Conservation (phyloP, 371 early-diverging fungal genomes). For the Mortierella sp. region DNA sequence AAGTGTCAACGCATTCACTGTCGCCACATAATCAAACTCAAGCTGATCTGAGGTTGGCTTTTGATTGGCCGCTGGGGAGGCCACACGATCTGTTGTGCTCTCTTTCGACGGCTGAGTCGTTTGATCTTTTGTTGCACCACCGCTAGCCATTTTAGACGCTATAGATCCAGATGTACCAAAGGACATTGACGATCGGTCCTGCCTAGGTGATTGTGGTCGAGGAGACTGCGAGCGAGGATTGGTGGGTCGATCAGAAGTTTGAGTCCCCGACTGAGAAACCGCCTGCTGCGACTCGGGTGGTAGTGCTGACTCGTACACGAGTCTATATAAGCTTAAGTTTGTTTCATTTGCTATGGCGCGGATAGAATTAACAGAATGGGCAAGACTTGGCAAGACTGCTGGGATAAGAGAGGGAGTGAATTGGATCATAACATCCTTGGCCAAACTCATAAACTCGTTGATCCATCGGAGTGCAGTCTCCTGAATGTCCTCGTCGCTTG, state of each 20-base stretch:
- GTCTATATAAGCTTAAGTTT: slow-evolving; percentile 77
- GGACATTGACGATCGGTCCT: slow-evolving; percentile 42
- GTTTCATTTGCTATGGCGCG: slow-evolving; percentile 79
- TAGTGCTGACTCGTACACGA: slow-evolving; percentile 72
- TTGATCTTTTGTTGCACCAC: slow-evolving; percentile 28
- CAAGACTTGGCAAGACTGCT: slow-evolving; percentile 83
- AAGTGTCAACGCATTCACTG: slow-evolving; percentile 79
- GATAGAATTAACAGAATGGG: slow-evolving; percentile 79
- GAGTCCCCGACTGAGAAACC: slow-evolving; percentile 3
- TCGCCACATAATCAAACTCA: slow-evolving; percentile 80
- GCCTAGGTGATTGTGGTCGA: slow-evolving; percentile 56
- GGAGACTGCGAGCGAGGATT: slow-evolving; percentile 30
- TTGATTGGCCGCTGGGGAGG: slow-evolving; percentile 20
- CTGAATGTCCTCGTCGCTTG: slow-evolving; percentile 89
- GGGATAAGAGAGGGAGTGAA: slow-evolving; percentile 81
- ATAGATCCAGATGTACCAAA: slow-evolving; percentile 43
- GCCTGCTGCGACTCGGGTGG: slow-evolving; percentile 35
- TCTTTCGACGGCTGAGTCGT: slow-evolving; percentile 11
- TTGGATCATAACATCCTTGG: slow-evolving; percentile 81
- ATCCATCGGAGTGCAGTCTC: slow-evolving; percentile 90
- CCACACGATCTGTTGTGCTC: slow-evolving; percentile 10
- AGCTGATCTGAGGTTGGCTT: slow-evolving; percentile 59
- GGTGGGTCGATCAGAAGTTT: slow-evolving; percentile 19
- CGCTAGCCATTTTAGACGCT: slow-evolving; percentile 29
- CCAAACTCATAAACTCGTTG: slow-evolving; percentile 83